Evolutionary conservation across 345 rosid genomes (phyloP), one percentile per base, ranked within the genome.

Genomic region (Pistacia integerrima): DNA sequence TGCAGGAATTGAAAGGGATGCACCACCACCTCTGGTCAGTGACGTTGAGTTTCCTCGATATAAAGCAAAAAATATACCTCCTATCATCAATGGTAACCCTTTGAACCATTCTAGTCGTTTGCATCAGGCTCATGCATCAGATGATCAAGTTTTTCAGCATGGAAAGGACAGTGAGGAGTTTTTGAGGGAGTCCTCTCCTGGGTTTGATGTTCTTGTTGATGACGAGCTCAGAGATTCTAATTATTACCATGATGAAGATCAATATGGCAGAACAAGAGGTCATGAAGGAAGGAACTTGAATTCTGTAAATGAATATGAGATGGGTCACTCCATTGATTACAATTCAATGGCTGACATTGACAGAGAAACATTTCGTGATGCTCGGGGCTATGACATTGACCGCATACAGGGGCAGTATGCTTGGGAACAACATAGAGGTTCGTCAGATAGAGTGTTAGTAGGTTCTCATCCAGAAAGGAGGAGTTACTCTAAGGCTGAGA

Each of bases 201-300:
- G 94, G 58, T 90, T 92, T 85, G 98, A 95, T 87, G 99, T 95
- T 80, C 97, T 95, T 76, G 99, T 95, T 80, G 97, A 93, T 71
- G 90, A 90, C 81, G 98, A 95, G 79, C 80, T 82, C 16, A 64
- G 89, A 75, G 92, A 88, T 59, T 73, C 92, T 74, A 92, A 90
- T 77, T 94, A 87, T 79, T 93, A 86, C 79, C 93, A 81, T 49
- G 88, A 84, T 52, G 97, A 89, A 77, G 97, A 92, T 83, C 90
- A 79, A 65, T 92, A 87, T 82, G 88, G 90, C 67, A 85, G 84
- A 67, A 60, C 82, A 8, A 77, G 87, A 80, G 84, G 81, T 64
- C 90, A 82, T 64, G 93, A 91, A 73, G 87, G 91, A 69, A 78
- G 89, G 86, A 86, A 83, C 77, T 76, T 79, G 72, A 77, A 76